Evolutionary conservation across 129 eudicot species (phyloP).

Genomic region (Saposhnikovia divaricata): DNA sequence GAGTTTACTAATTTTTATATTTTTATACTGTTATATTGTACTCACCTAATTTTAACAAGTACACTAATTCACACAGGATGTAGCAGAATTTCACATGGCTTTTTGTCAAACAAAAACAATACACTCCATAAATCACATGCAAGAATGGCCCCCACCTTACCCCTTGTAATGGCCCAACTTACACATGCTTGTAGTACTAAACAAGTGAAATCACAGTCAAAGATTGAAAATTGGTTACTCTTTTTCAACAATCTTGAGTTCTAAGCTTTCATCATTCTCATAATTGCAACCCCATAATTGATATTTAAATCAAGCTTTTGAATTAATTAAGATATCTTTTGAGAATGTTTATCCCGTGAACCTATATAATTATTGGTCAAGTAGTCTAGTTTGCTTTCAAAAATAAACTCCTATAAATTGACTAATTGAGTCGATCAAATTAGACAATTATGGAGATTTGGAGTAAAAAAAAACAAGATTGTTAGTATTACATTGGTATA

Average conservation of each 20-base stretch:
- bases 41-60: not conserved
- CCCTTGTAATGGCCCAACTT: not conserved
- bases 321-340: too few relatives aligned
- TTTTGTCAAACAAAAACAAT: slow-evolving; percentile 1
- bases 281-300: not conserved
- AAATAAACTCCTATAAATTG: not conserved
- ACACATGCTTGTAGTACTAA: not conserved
- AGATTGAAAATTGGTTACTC: not conserved
- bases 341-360: not conserved
- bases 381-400: not conserved
- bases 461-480: not conserved
- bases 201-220: not conserved
- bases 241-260: not conserved
- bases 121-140: slow-evolving; percentile 3
- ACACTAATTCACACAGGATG: slow-evolving; percentile 3
- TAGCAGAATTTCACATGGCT: not conserved
- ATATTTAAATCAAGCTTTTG: not conserved
- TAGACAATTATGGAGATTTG: not conserved
- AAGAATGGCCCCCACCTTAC: not conserved
- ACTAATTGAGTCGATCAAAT: not conserved
- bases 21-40: not conserved
- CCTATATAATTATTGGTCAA: too few relatives aligned
- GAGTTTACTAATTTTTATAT: not conserved
- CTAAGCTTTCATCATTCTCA: not conserved
- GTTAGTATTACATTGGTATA: too few relatives aligned